These are phyloP conservation scores for Beta corolliflora DNA, from an alignment of 179 eudicot species.

Conservation along the genomic window DNA sequence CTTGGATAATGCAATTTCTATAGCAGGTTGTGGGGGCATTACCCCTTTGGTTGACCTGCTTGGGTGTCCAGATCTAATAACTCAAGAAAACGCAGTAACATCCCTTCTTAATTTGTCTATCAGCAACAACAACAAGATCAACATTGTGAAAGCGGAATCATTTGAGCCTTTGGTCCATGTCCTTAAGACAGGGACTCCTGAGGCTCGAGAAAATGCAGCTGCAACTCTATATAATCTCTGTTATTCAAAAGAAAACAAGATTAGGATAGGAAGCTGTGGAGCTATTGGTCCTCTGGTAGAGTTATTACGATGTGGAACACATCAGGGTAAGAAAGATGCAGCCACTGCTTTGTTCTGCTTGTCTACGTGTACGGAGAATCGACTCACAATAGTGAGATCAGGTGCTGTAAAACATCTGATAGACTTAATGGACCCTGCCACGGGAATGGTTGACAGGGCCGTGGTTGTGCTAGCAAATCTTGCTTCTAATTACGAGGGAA, in stretches of 20 bases:
- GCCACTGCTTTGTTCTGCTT: conserved; percentile 59
- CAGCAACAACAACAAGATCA: conserved; percentile 49
- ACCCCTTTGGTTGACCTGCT: conserved; percentile 47
- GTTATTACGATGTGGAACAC: conserved; percentile 53
- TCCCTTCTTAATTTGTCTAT: conserved; percentile 60
- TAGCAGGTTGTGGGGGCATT: conserved; percentile 50
- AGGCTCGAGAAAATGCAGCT: conserved; percentile 66
- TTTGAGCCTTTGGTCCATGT: conserved; percentile 61
- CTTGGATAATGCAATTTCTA: conserved; percentile 44
- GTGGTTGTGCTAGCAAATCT: conserved; percentile 64
- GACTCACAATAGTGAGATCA: conserved; percentile 50
- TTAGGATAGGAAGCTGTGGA: conserved; percentile 51
- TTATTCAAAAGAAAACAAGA: conserved; percentile 46
- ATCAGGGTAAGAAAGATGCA: conserved; percentile 65
- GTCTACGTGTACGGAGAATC: conserved; percentile 57
- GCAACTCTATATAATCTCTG: conserved; percentile 64
- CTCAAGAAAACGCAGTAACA: conserved; percentile 62
- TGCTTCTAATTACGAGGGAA: conserved; percentile 51
- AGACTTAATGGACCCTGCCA: conserved; percentile 62
- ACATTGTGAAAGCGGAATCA: conserved; percentile 46
- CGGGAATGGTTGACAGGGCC: conserved; percentile 68
- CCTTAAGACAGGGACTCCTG: conserved; percentile 56
- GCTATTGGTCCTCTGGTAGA: conserved; percentile 62
- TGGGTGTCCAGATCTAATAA: conserved; percentile 35
- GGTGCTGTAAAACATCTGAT: conserved; percentile 42